Conservation (phyloP, 2,329 filamentous ascomycete species). For the Pyrenophora seminiperda region DNA sequence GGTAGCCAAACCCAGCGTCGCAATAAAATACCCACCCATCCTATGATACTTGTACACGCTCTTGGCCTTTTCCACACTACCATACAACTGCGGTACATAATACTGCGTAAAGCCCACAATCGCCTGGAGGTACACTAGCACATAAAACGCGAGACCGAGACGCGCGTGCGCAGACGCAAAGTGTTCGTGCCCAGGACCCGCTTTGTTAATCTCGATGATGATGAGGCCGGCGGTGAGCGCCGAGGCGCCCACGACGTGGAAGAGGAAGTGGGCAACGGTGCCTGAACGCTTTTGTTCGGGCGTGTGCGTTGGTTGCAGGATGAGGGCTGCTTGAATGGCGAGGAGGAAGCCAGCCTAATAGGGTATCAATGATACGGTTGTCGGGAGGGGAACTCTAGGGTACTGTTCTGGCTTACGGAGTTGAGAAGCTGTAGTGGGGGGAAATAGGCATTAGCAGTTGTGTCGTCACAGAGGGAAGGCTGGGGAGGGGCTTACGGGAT, state of each 20-base stretch:
- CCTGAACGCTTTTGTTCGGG: slow-evolving; percentile 71
- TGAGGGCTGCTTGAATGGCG: slow-evolving; percentile 77
- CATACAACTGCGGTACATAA: slow-evolving; percentile 74
- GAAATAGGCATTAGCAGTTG: slow-evolving; percentile 14
- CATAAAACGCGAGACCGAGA: slow-evolving; percentile 77
- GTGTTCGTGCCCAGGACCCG: slow-evolving; percentile 67
- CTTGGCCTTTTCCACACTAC: slow-evolving; percentile 79
- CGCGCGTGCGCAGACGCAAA: slow-evolving; percentile 83
- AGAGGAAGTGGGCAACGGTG: slow-evolving; percentile 67
- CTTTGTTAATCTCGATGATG: slow-evolving; percentile 85
- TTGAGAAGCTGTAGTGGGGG: slow-evolving; percentile 55
- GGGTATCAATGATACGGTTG: slow-evolving; percentile 24
- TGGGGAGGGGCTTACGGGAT: slow-evolving; percentile 67
- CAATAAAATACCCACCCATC: slow-evolving; percentile 72
- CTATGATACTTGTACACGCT: slow-evolving; percentile 90
- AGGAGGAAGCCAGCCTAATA: slow-evolving; percentile 68
- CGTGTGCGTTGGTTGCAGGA: slow-evolving; percentile 86
- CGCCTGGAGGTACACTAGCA: slow-evolving; percentile 73
- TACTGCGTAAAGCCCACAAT: slow-evolving; percentile 83
- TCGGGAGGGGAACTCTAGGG: slow-evolving; percentile 11
- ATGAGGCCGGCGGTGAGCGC: slow-evolving; percentile 68
- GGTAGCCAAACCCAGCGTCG: slow-evolving; percentile 74
- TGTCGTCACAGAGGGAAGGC: neutral
- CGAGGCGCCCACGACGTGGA: slow-evolving; percentile 70
- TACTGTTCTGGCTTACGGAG: slow-evolving; percentile 44